Conservation (phyloP, 2,329 filamentous ascomycete genomes). For the Fusarium camptoceras region DNA sequence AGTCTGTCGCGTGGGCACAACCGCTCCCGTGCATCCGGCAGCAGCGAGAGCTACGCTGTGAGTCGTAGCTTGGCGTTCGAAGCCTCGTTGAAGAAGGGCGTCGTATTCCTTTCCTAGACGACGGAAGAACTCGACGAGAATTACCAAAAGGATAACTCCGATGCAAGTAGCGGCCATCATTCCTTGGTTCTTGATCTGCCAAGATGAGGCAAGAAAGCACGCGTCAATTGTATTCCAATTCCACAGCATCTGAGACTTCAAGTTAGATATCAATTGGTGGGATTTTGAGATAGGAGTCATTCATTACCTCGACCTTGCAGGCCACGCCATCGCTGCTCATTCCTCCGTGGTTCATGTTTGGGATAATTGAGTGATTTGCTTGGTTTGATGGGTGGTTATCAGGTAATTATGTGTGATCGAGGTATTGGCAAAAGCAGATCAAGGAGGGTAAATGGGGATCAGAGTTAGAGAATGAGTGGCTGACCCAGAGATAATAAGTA, state of each 20-base stretch:
- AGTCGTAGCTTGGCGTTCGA: constrained; percentile 49
- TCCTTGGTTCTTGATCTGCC: constrained; percentile 76
- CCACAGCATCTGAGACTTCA: constrained; percentile 74
- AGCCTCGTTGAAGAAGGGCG: constrained; percentile 68
- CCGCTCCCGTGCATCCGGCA: constrained; percentile 37
- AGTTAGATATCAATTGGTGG: constrained; percentile 1
- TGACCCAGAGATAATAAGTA: constrained; percentile 18
- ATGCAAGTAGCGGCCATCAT: constrained; percentile 86
- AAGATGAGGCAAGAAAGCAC: constrained; percentile 76
- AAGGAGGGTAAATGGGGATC: background rate
- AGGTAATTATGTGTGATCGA: background rate
- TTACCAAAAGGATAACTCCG: constrained; percentile 77
- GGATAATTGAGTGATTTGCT: background rate
- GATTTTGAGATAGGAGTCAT: background rate
- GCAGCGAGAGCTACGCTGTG: constrained; percentile 41
- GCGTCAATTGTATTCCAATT: constrained; percentile 80
- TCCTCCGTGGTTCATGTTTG: constrained; percentile 35
- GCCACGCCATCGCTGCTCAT: constrained; percentile 33
- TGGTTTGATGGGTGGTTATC: background rate
- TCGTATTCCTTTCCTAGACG: constrained; percentile 80
- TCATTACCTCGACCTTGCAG: constrained; percentile 52
- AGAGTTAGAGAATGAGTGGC: constrained; percentile 2
- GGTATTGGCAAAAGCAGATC: constrained; percentile 1
- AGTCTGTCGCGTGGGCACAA: constrained; percentile 41
- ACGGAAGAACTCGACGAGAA: constrained; percentile 77